These are phyloP conservation scores for Huiozyma naganishii DNA, from an alignment of 805 yeast genomes.

Conservation along the genomic window DNA sequence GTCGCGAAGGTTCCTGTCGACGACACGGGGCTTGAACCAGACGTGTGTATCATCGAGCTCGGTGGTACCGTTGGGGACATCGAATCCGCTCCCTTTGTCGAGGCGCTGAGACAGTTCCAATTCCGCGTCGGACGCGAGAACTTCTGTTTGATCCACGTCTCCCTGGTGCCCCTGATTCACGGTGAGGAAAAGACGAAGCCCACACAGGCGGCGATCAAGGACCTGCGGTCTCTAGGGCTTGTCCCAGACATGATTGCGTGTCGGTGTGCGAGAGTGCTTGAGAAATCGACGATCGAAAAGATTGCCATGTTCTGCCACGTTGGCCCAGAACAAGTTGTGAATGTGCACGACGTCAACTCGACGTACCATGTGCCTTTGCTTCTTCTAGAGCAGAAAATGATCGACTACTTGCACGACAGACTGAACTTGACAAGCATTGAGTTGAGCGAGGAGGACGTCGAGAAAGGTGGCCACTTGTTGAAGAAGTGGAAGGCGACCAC, in stretches of 20 bases:
- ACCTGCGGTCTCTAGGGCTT: constrained; percentile 88
- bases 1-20: constrained; percentile 91
- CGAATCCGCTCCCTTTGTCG: constrained; percentile 97
- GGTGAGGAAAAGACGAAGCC: constrained; percentile 99
- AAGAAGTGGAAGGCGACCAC: constrained; percentile 74
- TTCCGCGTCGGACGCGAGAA: constrained; percentile 91
- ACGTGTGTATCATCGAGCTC: constrained; percentile 90
- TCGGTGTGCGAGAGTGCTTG: constrained; percentile 81
- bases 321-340: constrained; percentile 94
- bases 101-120: constrained; percentile 97
- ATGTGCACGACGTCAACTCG: constrained; percentile 92
- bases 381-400: constrained; percentile 76
- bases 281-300: constrained; percentile 78
- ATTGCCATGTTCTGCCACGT: constrained; percentile 99
- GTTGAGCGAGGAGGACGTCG: constrained; percentile 39
- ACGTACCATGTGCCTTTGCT: constrained; percentile 95
- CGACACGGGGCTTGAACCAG: constrained; percentile 77
- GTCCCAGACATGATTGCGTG: constrained; percentile 97
- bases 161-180: constrained; percentile 93
- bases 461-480: constrained; percentile 62
- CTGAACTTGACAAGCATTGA: constrained; percentile 44
- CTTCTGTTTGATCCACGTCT: constrained; percentile 92
- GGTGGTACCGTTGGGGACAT: constrained; percentile 99
- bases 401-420: constrained; percentile 60
- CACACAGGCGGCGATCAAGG: constrained; percentile 97